Base-by-base conservation (phyloP, 176 grass and related monocot species). In the Avena insularis region DNA sequence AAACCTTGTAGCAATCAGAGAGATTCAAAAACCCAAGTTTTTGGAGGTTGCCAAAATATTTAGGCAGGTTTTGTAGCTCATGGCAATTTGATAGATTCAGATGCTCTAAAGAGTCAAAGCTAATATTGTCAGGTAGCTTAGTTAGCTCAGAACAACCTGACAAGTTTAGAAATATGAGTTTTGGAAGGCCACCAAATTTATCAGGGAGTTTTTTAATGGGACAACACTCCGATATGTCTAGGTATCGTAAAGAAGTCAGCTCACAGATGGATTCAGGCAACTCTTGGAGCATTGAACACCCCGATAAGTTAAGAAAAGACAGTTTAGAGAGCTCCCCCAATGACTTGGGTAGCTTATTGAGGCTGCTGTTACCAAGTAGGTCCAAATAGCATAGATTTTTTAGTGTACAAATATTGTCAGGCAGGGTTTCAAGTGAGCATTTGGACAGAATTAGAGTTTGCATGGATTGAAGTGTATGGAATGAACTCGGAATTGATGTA, bases 381-480 rank as follows among this genome's bases (percentile, higher is more conserved):
- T 92, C 71, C 12, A 92, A 82, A 79, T 6, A 74, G n/a, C 16
- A 54, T 80, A 92, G 77, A 1, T 83, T 79, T 45, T 35, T 8
- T 6, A 92, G 91, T 33, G 29, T 1, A 58, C 79, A 55, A 0
- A 92, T 49, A 61, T 81, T 75, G 16, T 83, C 55, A 55, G 87
- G 79, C 65, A 92, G 36, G 3, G 64, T 20, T 82, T 81, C 54
- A 84, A 80, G 76, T 77, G 69, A 36, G 54, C 87, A 92, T 43
- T 85, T 81, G 60, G 83, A 78, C 0, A 92, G 12, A 60, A 89
- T 74, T n/a, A 92, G 0, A 82, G 75, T 79, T 74, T 89, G 78
- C 31, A 92, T 62, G 64, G 79, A 80, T 29, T 78, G 25, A 29
- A 65, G 62, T 15, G 25, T 65, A 23, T 65, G 62, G 62, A 65